These are phyloP conservation scores for Hypoxylon perforatum DNA, from an alignment of 495 filamentous ascomycete genomes.

Conservation along the genomic window DNA sequence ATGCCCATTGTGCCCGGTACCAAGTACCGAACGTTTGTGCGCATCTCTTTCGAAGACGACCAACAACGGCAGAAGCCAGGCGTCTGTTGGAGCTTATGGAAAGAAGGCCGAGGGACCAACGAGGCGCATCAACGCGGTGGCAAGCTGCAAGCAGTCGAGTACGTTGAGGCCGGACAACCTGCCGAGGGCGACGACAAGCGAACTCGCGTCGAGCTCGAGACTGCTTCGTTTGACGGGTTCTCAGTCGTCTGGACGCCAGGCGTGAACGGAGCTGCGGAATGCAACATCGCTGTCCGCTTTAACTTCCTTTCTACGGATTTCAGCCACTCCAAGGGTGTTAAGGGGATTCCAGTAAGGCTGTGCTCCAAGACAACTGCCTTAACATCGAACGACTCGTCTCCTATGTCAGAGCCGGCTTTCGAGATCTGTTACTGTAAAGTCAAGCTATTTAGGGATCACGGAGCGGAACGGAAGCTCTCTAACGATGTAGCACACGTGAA, in stretches of 20 bases:
- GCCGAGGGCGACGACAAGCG: conserved; percentile 75
- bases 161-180: conserved; percentile 80
- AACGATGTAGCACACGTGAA: conserved; percentile 94
- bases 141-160: conserved; percentile 91
- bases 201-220: conserved; percentile 82
- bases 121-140: conserved; percentile 90
- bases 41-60: conserved; percentile 94
- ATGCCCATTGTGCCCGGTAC: conserved; percentile 57
- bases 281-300: conserved; percentile 88
- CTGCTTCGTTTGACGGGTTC: conserved; percentile 90
- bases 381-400: conserved; percentile 57
- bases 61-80: conserved; percentile 84
- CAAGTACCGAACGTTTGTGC: conserved; percentile 85
- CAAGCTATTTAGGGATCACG: conserved; percentile 96
- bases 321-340: conserved; percentile 97
- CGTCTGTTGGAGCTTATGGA: conserved; percentile 95
- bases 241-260: conserved; percentile 86
- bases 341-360: conserved; percentile 91
- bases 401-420: conserved; percentile 51
- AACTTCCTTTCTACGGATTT: conserved; percentile 99
- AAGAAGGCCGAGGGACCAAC: conserved; percentile 87
- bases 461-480: conserved; percentile 92
- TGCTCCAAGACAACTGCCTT: conserved; percentile 87
- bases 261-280: conserved; percentile 70
- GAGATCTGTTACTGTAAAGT: conserved; percentile 96